Percentiles rank a stretch among this genome's conserved stretches.
These are phyloP conservation scores for Eimeria acervulina DNA, from an alignment of 169 alveolate genomes.

Conservation along the genomic window DNA sequence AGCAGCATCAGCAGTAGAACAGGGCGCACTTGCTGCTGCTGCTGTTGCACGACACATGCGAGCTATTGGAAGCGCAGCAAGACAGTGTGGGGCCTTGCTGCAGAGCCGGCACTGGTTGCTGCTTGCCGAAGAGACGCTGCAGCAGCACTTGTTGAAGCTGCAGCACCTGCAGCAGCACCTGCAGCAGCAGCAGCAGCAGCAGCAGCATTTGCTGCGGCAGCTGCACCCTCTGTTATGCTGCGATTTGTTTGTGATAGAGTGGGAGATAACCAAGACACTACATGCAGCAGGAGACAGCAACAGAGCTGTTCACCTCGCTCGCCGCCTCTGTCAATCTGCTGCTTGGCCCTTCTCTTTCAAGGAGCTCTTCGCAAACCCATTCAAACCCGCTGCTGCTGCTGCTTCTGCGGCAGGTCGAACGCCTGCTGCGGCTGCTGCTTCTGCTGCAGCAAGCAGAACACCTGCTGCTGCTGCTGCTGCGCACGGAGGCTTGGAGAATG, in stretches of 20 bases:
- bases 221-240: background rate
- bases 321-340: slow-evolving; percentile 54
- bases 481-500: too few species aligned
- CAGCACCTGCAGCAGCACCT: background rate
- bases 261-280: slow-evolving; percentile 66
- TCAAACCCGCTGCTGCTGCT: background rate
- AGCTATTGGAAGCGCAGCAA: slow-evolving; percentile 19
- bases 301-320: slow-evolving; percentile 31
- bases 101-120: slow-evolving; percentile 66
- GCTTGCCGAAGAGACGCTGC: slow-evolving; percentile 26
- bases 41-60: slow-evolving; percentile 37
- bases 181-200: background rate
- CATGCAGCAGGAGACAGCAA: slow-evolving; percentile 44
- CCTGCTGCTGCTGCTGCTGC: too few species aligned
- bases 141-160: background rate
- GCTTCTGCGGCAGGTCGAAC: background rate
- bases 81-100: slow-evolving; percentile 45
- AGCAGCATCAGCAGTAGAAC: too few species aligned
- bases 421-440: too few species aligned
- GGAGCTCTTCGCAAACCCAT: background rate
- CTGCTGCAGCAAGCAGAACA: too few species aligned
- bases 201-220: background rate
- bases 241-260: slow-evolving; percentile 60
- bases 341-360: slow-evolving; percentile 49
- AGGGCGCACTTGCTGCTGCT: slow-evolving; percentile 25